Base-by-base conservation (phyloP, 73 alveolate genomes). In the Durusdinium trenchii region DNA sequence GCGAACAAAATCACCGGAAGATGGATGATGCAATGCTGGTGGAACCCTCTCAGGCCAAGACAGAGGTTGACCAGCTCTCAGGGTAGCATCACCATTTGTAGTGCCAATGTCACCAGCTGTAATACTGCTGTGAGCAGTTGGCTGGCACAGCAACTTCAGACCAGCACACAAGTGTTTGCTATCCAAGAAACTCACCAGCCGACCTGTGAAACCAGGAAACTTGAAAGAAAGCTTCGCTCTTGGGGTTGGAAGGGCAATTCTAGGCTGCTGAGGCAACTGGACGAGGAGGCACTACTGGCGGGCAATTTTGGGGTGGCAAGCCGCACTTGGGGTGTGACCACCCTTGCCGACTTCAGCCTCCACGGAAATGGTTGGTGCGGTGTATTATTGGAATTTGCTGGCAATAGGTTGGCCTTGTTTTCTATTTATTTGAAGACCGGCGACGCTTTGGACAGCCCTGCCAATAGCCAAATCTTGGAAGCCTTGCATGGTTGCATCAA, bases 51-150 rank as follows among this genome's bases (percentile, higher is more conserved):
- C 30, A 38, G 3, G 23, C 83, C 50, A 71, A 36, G 83, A 30
- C 38, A 23, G 48, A 71, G 38, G 48, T 20, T 30, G 38, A 71
- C 23, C 83, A 71, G 83, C 30, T 35, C 50, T 28, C 50, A 71
- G 48, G 48, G 83, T 36, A 71, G 83, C 83, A 36, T 71, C 83
- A 71, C 12, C 3, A 30, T 71, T 48, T 5, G 46, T 48, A 71
- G 83, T 23, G 83, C 83, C 46, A 71, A 71, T 71, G 83, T 71
- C 48, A 71, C 83, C 83, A 28, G 48, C 83, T 71, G 36, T 36
- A 71, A 71, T 71, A 35, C 83, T 71, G 83, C 48, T 23, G 83
- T 36, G 7, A 71, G 83, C 83, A 71, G 83, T 71, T 71, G 83
- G 83, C 83, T 71, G 83, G 83, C 50, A 40, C 18, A 35, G 32